Evolutionary conservation across 2,329 filamentous ascomycete species (phyloP).

Genomic region (Polytolypa hystricis): DNA sequence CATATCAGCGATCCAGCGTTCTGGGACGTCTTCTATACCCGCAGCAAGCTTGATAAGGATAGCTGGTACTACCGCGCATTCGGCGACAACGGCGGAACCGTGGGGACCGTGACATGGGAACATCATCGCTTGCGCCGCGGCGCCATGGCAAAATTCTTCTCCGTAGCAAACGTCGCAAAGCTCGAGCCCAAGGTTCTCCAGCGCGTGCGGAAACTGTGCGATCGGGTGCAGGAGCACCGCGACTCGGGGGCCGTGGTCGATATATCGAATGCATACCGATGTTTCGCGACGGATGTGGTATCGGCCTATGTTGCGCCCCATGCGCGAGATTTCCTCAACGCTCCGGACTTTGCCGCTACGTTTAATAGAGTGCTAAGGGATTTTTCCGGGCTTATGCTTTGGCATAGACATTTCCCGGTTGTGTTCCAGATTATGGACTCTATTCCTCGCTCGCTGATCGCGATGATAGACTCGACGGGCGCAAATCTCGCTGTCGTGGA

Average conservation of each 20-base stretch:
- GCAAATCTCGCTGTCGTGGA: too few relatives aligned
- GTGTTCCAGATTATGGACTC: too few relatives aligned
- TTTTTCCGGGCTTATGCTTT: too few relatives aligned
- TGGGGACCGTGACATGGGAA: slow-evolving; percentile 15
- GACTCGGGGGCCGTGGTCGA: neutral
- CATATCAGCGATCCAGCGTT: slow-evolving; percentile 10
- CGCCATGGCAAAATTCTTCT: slow-evolving; percentile 17
- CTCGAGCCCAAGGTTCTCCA: slow-evolving; percentile 12
- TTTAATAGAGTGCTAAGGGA: too few relatives aligned
- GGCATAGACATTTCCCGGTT: too few relatives aligned
- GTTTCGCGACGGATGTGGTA: too few relatives aligned
- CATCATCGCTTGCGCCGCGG: slow-evolving; percentile 16
- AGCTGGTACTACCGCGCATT: slow-evolving; percentile 12
- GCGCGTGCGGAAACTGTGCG: slow-evolving; percentile 9
- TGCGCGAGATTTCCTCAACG: neutral
- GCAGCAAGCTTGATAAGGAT: slow-evolving; percentile 12
- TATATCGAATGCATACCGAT: too few relatives aligned
- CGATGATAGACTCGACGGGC: too few relatives aligned
- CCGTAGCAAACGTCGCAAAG: slow-evolving; percentile 9
- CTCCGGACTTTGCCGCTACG: too few relatives aligned
- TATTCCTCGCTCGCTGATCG: too few relatives aligned
- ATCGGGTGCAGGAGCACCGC: neutral
- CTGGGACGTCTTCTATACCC: slow-evolving; percentile 12
- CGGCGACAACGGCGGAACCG: slow-evolving; percentile 16
- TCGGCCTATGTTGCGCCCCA: too few relatives aligned